phyloP scores from a whole-genome alignment of 1,139 yeast species.

The Arxiozyma bovina region DNA sequence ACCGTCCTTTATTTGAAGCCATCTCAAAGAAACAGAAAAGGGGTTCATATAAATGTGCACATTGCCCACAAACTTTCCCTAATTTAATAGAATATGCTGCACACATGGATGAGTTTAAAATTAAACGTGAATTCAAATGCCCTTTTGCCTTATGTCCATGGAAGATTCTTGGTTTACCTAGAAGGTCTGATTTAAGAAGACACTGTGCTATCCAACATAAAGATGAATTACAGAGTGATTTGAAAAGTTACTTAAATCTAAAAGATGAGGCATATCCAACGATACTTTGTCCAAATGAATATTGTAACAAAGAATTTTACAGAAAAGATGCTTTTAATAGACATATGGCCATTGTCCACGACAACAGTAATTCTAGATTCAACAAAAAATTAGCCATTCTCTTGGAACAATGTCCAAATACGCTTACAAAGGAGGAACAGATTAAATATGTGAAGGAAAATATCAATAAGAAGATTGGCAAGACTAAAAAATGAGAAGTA shows the following conservation, averaged over 20 bases:
- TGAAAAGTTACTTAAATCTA: conserved; percentile 21
- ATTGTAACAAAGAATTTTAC: conserved; percentile 47
- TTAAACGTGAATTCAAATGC: conserved; percentile 42
- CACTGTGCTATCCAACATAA: conserved; percentile 53
- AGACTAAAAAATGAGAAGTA: not conserved
- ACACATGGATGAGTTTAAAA: conserved; percentile 40
- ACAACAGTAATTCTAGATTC: conserved; percentile 38
- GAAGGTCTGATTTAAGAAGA: conserved; percentile 51
- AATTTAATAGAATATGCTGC: conserved; percentile 37
- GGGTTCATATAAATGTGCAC: conserved; percentile 45
- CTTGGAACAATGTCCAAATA: conserved; percentile 17
- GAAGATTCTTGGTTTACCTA: conserved; percentile 50
- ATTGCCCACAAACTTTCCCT: conserved; percentile 38
- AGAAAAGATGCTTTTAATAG: conserved; percentile 50
- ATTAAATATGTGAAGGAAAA: conserved; percentile 7
- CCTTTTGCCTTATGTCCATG: conserved; percentile 52
- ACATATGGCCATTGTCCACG: conserved; percentile 47
- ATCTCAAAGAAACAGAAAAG: conserved; percentile 34
- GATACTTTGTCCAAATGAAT: conserved; percentile 30
- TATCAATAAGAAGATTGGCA: conserved; percentile 2
- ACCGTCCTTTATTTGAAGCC: conserved; percentile 16
- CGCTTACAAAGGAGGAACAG: conserved; percentile 6
- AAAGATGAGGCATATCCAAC: conserved; percentile 26
- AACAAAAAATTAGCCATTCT: conserved; percentile 32
- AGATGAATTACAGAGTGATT: conserved; percentile 20